Base-by-base conservation (phyloP, 2,329 filamentous ascomycete species). In the Xylariaceae sp. region DNA sequence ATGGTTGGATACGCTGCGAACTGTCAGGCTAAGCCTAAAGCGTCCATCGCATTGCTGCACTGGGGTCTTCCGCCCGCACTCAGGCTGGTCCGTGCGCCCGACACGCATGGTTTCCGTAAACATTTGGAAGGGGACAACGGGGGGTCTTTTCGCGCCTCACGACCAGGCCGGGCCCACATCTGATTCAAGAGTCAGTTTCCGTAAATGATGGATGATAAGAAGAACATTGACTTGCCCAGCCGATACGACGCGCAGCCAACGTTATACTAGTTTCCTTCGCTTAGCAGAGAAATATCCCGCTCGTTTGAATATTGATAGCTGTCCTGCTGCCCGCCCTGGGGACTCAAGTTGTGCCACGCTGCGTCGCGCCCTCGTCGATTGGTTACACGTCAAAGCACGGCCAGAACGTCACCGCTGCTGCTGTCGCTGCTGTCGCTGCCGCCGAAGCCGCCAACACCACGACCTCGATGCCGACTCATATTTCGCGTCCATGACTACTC, bases 401-500 rank as follows among this genome's bases (percentile, higher is more conserved):
- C 58, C 48, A 51, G 50, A 30, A 45, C 45, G 49, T 39, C 55
- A 50, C 52, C 51, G 37, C 56, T 9, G 50, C 34, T 51, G 47
- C 8, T 54, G 35, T 51, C 59, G 50, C 34, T 51, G 47, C 8
- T 54, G 35, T 51, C 59, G 11, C 9, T 30, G 23, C 23, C 23
- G 23, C 23, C 23, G 23, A 30, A 30, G 23, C 23, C 23, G 23
- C 23, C 23, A 30, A 30, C 23, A 30, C 23, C 23, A 37, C 57
- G 30, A 48, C 56, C 23, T 66, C 62, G 51, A 70, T 71, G 69
- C 67, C 63, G 66, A 60, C 56, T 58, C 64, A 54, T 54, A 68
- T 61, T 68, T 72, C 77, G 77, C 80, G 82, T 86, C 83, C 83
- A 88, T 88, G 85, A 87, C 85, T 84, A 87, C 85, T 74, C 78